Base-by-base conservation (phyloP, 176 grass and related monocot genomes). In the Dendrocalamus sinicus region DNA sequence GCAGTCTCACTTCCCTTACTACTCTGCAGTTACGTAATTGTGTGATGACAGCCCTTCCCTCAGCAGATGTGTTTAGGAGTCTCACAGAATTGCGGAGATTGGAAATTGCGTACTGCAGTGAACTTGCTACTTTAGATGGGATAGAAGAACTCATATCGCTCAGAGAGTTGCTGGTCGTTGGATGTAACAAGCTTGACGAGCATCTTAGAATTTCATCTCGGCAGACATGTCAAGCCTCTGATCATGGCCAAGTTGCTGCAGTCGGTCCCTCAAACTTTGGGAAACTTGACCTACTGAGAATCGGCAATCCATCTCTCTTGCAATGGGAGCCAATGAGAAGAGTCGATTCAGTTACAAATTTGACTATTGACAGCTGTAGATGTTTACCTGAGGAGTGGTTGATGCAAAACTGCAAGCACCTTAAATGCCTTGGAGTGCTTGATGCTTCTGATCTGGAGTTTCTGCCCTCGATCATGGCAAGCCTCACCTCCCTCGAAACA, bases 91-190 rank as follows among this genome's bases (percentile, higher is more conserved):
- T 89, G 12, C 35, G 9, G 30, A 10, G 60, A 13, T 75, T 89
- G 6, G 4, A 23, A 19, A 67, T 85, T 71, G 6, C 13, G 40
- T 0, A 12, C 50, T 89, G 88, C 75, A 75, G 12, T 4, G 53
- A 79, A 17, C 75, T 85, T 37, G 7, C 20, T 67, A 43, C 66
- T 41, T 53, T 89, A 54, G 75, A 54, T 57, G 82, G 67, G 3
- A 72, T 81, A 75, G 77, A 89, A 85, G 75, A 66, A 67, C 81
- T 89, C 61, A 10, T 22, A 61, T 45, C 39, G 4, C 81, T 89
- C 8, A 63, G 23, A 47, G 81, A 67, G 59, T 73, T 83, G 11
- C 9, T 3, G 5, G 72, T 88, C 14, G 7, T 0, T 59, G 28
- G 28, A 88, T 79, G 76, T 19, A 12, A 47, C 13, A 64, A 32